phyloP scores from a whole-genome alignment of 495 filamentous ascomycete genomes.

The Xylaria bambusicola region DNA sequence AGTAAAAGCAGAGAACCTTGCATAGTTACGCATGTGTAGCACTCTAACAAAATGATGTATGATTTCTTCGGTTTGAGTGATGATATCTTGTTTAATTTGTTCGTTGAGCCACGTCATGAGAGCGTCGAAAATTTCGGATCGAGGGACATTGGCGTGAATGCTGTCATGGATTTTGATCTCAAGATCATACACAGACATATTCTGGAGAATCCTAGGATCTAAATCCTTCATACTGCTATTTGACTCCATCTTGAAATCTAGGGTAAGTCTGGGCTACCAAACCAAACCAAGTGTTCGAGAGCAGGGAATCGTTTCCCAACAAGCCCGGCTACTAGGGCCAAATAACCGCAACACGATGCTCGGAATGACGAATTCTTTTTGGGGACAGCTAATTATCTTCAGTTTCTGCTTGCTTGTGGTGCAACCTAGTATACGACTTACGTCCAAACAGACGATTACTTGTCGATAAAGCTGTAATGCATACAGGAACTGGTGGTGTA shows the following conservation, averaged over 20 bases:
- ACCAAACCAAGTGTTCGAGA: too few relatives aligned
- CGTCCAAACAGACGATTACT: too few relatives aligned
- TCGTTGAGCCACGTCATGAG: slow-evolving; percentile 38
- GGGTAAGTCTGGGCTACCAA: not conserved
- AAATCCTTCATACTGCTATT: not conserved
- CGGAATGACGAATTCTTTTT: not conserved
- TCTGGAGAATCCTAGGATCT: slow-evolving; percentile 4
- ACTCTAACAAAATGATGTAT: slow-evolving; percentile 23
- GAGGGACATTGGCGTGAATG: not conserved
- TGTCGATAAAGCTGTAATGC: too few relatives aligned
- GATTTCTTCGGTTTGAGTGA: slow-evolving; percentile 21
- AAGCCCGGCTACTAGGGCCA: too few relatives aligned
- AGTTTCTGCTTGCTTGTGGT: not conserved
- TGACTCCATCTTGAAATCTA: slow-evolving; percentile 19
- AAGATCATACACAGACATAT: slow-evolving; percentile 28
- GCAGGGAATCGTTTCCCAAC: too few relatives aligned
- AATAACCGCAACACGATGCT: too few relatives aligned
- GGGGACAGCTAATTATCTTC: not conserved
- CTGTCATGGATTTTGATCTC: slow-evolving; percentile 15
- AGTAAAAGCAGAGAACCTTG: slow-evolving; percentile 11
- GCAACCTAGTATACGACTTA: not conserved
- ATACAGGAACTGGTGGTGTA: not conserved
- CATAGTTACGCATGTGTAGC: slow-evolving; percentile 14
- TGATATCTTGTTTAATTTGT: slow-evolving; percentile 30
- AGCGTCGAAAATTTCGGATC: slow-evolving; percentile 21